phyloP scores from a whole-genome alignment of 768 basidiomycete genomes.

The Collybiopsis luxurians region DNA sequence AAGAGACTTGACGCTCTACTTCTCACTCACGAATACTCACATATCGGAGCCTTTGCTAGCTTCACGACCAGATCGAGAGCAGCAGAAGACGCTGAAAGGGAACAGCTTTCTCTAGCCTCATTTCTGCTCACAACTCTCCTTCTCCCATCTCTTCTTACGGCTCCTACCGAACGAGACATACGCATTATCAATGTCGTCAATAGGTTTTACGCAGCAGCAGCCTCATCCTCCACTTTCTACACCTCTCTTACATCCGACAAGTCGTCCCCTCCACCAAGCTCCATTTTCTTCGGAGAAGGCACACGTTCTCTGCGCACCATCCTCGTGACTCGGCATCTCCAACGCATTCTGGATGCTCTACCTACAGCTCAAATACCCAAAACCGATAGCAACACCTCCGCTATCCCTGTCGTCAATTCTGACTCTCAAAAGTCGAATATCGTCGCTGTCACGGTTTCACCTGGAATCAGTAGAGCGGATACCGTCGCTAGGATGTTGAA shows the following conservation, averaged over 20 bases:
- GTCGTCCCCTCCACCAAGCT: constrained; percentile 16
- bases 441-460: constrained; percentile 68
- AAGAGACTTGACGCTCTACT: constrained; percentile 76
- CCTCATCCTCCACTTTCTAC: constrained; percentile 35
- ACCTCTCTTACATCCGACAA: constrained; percentile 16
- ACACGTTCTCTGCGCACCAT: constrained; percentile 58
- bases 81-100: constrained; percentile 37
- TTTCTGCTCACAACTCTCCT: constrained; percentile 80
- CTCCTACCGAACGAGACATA: constrained; percentile 86
- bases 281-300: constrained; percentile 59
- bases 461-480: constrained; percentile 72
- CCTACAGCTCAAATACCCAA: constrained; percentile 58
- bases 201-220: constrained; percentile 85
- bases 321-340: constrained; percentile 74
- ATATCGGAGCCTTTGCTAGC: constrained; percentile 46
- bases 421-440: constrained; percentile 68
- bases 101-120: constrained; percentile 57
- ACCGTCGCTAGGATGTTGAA: constrained; percentile 58
- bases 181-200: constrained; percentile 86
- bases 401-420: constrained; percentile 39
- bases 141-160: constrained; percentile 75
- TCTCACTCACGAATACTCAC: constrained; percentile 74
- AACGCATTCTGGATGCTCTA: constrained; percentile 80
- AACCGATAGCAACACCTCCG: constrained; percentile 30
- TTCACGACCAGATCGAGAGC: constrained; percentile 22